Evolutionary conservation across 2,329 filamentous ascomycete genomes (phyloP), one percentile per base, ranked within the genome.

Genomic region (Calonectria leucothoes): DNA sequence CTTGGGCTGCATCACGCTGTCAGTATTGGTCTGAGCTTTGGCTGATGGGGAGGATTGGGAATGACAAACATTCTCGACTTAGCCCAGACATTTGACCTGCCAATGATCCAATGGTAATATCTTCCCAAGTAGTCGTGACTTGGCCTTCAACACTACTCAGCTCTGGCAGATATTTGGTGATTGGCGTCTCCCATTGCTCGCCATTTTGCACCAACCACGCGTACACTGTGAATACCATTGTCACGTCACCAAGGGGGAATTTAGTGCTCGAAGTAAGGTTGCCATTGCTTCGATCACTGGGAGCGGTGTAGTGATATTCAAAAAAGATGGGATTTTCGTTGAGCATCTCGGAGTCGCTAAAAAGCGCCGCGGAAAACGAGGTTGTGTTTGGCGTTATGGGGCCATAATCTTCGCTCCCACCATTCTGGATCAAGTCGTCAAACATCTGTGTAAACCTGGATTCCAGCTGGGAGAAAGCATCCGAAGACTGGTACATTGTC

Each of bases 171-270:
- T 76, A 83, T 0, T 77, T 49, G 0, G 82, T 83, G 11, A 84
- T 81, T 0, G 82, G 74, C 0, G 70, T 73, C 25, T 79, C 74
- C 82, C 82, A 84, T 0, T 76, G 63, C 3, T 79, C 78, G 0
- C 82, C 82, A 37, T 80, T 75, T 23, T 80, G 71, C 4, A 76
- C 77, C 0, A 84, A 75, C 83, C 83, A 84, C 0, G 81, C 59
- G 27, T 84, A 84, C 1, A 82, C 80, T 0, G 82, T 84, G 49
- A 84, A 82, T 0, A 84, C 61, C 76, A 82, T 81, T 2, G 80
- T 83, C 15, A 84, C 49, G 10, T 80, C 79, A 0, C 82, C 83
- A 1, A 82, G 15, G 0, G 80, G 81, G 4, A 83, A 81, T 1
- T 69, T 71, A 2, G 83, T 83, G 17, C 77, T 33, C 0, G 69